These are phyloP conservation scores for Fusarium veterinarium DNA, from an alignment of 2,329 filamentous ascomycete species.

Conservation along the genomic window DNA sequence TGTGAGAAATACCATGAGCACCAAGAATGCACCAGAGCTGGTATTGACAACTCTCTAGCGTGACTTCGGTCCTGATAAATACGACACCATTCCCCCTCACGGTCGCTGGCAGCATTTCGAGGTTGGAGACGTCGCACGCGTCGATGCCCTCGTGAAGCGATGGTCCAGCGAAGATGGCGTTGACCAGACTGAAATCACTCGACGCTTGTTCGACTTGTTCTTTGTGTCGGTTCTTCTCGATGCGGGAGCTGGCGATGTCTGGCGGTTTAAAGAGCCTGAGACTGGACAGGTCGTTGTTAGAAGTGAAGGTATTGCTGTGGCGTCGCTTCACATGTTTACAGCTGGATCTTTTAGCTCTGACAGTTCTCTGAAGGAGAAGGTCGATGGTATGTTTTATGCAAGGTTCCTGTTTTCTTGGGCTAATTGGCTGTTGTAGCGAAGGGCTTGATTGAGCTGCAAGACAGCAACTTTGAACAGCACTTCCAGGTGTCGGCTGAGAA, in stretches of 20 bases:
- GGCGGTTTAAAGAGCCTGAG: conserved; percentile 57
- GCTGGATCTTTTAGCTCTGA: conserved; percentile 52
- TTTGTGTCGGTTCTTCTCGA: conserved; percentile 70
- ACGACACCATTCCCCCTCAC: conserved; percentile 62
- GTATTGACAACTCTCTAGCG: conserved; percentile 49
- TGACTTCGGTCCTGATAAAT: conserved; percentile 62
- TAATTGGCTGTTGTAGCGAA: conserved; percentile 34
- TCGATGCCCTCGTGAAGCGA: conserved; percentile 56
- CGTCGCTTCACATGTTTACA: conserved; percentile 62
- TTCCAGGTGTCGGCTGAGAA: conserved; percentile 60
- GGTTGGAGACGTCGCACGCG: conserved; percentile 63
- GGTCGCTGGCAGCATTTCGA: conserved; percentile 74
- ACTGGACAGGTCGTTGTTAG: conserved; percentile 51
- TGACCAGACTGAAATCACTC: conserved; percentile 59
- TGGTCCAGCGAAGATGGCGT: conserved; percentile 54
- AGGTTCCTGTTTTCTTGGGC: accelerated
- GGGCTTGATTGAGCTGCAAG: conserved; percentile 50
- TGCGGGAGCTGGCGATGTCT: conserved; percentile 63
- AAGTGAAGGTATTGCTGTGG: conserved; percentile 64
- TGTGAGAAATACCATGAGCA: conserved; percentile 40
- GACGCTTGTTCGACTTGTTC: conserved; percentile 70
- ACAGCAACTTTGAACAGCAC: conserved; percentile 48
- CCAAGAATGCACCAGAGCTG: no score
- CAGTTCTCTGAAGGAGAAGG: conserved; percentile 12
- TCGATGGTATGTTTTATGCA: conserved; percentile 50